Conservation (phyloP, 2,329 filamentous ascomycete genomes). For the Colletotrichum godetiae region DNA sequence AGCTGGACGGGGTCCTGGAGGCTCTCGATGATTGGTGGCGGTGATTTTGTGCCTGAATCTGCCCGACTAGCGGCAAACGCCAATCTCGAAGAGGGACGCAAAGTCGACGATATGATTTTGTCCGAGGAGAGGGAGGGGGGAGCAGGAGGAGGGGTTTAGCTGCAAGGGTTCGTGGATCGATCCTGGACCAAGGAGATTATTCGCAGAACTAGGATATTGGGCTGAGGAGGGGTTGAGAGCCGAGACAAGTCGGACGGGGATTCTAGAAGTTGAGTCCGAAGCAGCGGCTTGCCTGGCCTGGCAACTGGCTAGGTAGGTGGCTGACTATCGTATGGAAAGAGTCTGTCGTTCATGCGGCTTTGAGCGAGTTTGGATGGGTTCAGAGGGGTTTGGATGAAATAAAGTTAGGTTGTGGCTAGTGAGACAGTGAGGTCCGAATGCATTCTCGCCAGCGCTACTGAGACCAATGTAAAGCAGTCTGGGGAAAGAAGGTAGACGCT, state of each 20-base stretch:
- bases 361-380: slow-evolving; percentile 11
- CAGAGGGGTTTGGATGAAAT: neutral
- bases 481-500: slow-evolving; percentile 2
- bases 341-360: slow-evolving; percentile 15
- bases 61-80: slow-evolving; percentile 35
- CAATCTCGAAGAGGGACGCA: slow-evolving; percentile 22
- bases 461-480: slow-evolving; percentile 9
- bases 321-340: neutral
- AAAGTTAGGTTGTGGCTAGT: slow-evolving; percentile 16
- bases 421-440: slow-evolving; percentile 1
- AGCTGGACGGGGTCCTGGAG: slow-evolving; percentile 20
- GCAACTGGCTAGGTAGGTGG: neutral
- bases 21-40: slow-evolving; percentile 21
- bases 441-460: slow-evolving; percentile 9
- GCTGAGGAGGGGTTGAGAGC: neutral
- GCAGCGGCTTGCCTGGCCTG: slow-evolving; percentile 15
- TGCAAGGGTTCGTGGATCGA: neutral
- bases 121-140: slow-evolving; percentile 5
- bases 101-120: slow-evolving; percentile 23
- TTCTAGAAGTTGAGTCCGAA: neutral
- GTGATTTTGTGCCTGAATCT: slow-evolving; percentile 35
- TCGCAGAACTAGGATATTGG: neutral
- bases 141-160: neutral
- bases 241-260: neutral
- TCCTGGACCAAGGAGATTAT: neutral